Evolutionary conservation across 164 flowering plant species (phyloP), one percentile per base, ranked within the genome.

Genomic region (Magnolia kwangsiensis): DNA sequence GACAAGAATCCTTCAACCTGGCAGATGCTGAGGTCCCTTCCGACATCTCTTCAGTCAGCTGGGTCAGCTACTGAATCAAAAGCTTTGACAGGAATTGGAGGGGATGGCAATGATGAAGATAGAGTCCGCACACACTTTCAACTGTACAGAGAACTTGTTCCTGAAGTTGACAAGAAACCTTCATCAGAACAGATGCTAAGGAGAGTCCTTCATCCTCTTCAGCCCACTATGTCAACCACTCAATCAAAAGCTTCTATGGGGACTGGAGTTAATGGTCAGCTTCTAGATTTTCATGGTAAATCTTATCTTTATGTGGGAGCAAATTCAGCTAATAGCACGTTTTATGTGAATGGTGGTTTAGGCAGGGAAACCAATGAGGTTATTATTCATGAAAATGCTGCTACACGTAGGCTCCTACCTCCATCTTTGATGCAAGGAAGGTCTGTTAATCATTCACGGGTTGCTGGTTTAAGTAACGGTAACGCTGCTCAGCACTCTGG

Each of bases 401-500:
- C 88, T 61, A 80, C 49, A 2, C 66, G 68, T 76, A 89, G 95
- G 84, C 59, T 83, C 20, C 83, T 89, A 24, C 96, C 97, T 75
- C 78, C 84, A 31, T 82, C 94, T 71, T 75, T 90, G 85, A 74
- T 76, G 79, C 90, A 83, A 75, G 92, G 86, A 70, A 91, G 82
- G 74, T 31, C 86, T 79, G 29, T 68, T 76, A 74, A 83, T 61
- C 58, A 72, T 71, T 11, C 84, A 45, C 87, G 82, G 50, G 76
- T 75, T 85, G 80, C 80, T 81, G 77, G 85, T 77, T 64, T 84
- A 71, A 83, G 83, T 84, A 93, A 87, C 59, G 45, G 83, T 84
- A 93, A 55, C 18, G 59, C 85, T 72, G 72, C 78, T 8, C 77
- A 82, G 76, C 86, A 77, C 50, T 27, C 86, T 63, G 88, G 80